phyloP scores from a whole-genome alignment of 176 grass and related monocot species.

The Rhipidocladum racemiflorum region DNA sequence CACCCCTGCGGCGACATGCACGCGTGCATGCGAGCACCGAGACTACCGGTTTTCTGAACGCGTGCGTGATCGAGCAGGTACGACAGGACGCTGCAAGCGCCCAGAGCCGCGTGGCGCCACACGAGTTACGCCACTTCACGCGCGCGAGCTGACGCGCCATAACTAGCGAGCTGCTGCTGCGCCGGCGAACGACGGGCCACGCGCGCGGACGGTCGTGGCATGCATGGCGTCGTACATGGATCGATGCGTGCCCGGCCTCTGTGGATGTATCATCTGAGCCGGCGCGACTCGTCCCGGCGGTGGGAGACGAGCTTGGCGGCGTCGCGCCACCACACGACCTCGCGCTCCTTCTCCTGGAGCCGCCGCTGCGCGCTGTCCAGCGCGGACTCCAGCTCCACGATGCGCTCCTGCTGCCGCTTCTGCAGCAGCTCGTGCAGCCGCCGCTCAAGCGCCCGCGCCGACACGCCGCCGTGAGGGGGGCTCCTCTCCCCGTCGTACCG shows the following conservation, averaged over 20 bases:
- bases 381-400: constrained; percentile 82
- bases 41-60: not conserved
- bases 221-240: not conserved
- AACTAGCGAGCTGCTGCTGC: constrained; percentile 2
- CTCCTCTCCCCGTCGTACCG: constrained; percentile 9
- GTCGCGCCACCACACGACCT: constrained; percentile 94
- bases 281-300: constrained; percentile 66
- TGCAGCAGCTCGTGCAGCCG: constrained; percentile 81
- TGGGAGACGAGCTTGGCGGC: constrained; percentile 82
- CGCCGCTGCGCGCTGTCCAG: constrained; percentile 56
- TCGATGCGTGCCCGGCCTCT: not conserved
- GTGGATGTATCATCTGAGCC: not conserved
- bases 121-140: constrained; percentile 32
- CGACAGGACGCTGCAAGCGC: not conserved
- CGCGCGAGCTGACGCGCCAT: not conserved
- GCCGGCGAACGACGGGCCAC: too few species aligned
- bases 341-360: constrained; percentile 82
- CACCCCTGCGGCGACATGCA: not conserved
- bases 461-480: constrained; percentile 61
- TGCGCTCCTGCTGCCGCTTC: constrained; percentile 81
- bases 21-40: not conserved
- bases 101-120: not conserved
- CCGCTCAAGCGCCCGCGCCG: constrained; percentile 68
- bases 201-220: too few species aligned
- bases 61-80: not conserved